Evolutionary conservation across 768 basidiomycete species (phyloP), one percentile per base, ranked within the genome.

Genomic region (Leccinum subgranulosum): DNA sequence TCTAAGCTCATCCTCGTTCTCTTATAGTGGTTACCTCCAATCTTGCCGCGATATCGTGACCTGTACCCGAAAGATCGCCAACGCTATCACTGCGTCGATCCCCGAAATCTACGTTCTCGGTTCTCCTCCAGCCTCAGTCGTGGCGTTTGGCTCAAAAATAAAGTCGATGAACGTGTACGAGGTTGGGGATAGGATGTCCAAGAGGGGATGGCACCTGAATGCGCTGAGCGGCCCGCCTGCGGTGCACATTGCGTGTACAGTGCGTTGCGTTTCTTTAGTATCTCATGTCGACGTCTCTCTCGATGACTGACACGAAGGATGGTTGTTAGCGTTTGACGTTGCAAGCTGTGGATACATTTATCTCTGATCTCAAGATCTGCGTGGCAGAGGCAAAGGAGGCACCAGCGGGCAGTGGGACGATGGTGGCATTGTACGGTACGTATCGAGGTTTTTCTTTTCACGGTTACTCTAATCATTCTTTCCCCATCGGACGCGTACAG

Each of bases 231-330:
- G 83, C 10, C 93, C 94, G 1, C 77, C 89, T 11, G 94, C 88
- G 9, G 80, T 98, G 45, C 97, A 99, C 73, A 91, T 98, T 62
- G 94, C 94, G 34, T 90, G 88, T 74, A 99, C 96, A 65, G 93
- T 96, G 66, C 64, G 89, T 66, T 8, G 27, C 23, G 25, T 34
- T 27, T 6, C 6, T n/a, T 25, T n/a, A 7, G 9, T 29, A 4
- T 14, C 11, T n/a, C 4, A 29, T 31, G 25, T 6, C 9, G 14
- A 19, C 15, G 31, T 11, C 12, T n/a, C 39, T 43, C 11, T 6
- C 55, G 17, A 59, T 11, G 31, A 29, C n/a, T n/a, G 39, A 61
- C 41, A 12, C 17, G 21, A 43, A 19, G 2, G n/a, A 21, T 46
- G 21, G 3, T 46, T 46, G 21, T 46, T 50, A 94, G 92, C 82